Evolutionary conservation across 1,284 basidiomycete species (phyloP).

Genomic region (Cryptococcus floricola): DNA sequence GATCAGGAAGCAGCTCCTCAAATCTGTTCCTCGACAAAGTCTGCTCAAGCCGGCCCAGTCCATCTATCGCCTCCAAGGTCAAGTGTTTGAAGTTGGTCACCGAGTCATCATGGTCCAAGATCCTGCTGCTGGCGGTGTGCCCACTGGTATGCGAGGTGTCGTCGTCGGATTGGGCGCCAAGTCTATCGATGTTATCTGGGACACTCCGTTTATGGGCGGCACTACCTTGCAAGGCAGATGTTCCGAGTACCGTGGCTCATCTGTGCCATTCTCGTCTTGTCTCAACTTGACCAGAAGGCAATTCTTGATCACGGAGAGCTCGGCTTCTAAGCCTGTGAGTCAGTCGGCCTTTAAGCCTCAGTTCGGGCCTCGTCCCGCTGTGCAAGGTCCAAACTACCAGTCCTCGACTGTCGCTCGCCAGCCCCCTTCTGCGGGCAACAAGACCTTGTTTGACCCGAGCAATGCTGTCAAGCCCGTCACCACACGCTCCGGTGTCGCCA

Average conservation of each 20-base stretch:
- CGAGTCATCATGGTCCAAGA: constrained; percentile 94
- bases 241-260: constrained; percentile 81
- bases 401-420: constrained; percentile 46
- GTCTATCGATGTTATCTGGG: constrained; percentile 95
- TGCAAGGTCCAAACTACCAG: constrained; percentile 63
- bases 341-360: constrained; percentile 60
- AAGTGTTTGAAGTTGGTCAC: constrained; percentile 89
- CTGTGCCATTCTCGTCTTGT: constrained; percentile 76
- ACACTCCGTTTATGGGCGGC: constrained; percentile 90
- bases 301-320: constrained; percentile 64
- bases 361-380: constrained; percentile 62
- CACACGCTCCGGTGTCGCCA: constrained; percentile 52
- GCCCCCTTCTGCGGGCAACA: not conserved
- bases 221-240: constrained; percentile 84
- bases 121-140: constrained; percentile 75
- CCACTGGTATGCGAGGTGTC: constrained; percentile 85
- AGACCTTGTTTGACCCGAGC: no score
- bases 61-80: constrained; percentile 82
- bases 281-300: constrained; percentile 79
- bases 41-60: constrained; percentile 91
- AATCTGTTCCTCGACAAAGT: constrained; percentile 88
- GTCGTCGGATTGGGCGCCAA: constrained; percentile 83
- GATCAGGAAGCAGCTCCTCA: constrained; percentile 85
- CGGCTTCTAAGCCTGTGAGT: constrained; percentile 41
- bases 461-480: constrained; percentile 10